These are phyloP conservation scores for Nicotiana rustica DNA, from an alignment of 305 asterid species.

Conservation along the genomic window DNA sequence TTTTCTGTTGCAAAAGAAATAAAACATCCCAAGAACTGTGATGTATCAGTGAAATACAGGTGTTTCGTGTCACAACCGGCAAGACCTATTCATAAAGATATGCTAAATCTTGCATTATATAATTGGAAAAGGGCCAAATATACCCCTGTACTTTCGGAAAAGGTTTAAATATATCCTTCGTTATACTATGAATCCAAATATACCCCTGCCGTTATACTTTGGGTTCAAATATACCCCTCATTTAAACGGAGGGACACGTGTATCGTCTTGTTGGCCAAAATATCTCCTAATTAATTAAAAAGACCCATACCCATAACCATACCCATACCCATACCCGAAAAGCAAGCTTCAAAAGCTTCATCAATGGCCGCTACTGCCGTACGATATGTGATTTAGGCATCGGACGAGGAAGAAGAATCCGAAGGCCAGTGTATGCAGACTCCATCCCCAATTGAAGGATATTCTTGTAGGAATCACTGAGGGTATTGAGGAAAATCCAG, in stretches of 20 bases:
- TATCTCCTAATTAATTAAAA: no score
- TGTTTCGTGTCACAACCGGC: neutral
- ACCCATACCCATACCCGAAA: no score
- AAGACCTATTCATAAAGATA: constrained; percentile 12
- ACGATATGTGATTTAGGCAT: constrained; percentile 55
- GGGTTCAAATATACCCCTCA: no score
- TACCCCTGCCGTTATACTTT: no score
- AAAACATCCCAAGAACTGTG: neutral
- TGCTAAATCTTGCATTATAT: neutral
- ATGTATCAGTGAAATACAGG: constrained; percentile 21
- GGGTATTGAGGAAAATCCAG: constrained; percentile 41
- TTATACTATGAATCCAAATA: no score
- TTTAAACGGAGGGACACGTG: no score
- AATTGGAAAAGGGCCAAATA: neutral
- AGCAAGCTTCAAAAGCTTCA: no score
- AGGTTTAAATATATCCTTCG: no score
- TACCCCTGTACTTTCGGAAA: no score
- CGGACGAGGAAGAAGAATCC: constrained; percentile 50
- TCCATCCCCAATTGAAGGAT: constrained; percentile 47
- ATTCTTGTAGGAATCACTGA: constrained; percentile 60
- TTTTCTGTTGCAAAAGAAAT: constrained; percentile 19
- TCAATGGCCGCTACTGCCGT: constrained; percentile 66
- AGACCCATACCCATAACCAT: no score
- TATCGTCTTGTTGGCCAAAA: no score
- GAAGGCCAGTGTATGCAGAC: constrained; percentile 4